phyloP scores from a whole-genome alignment of 352 stramenopile species.

The Globisporangium lucens region DNA sequence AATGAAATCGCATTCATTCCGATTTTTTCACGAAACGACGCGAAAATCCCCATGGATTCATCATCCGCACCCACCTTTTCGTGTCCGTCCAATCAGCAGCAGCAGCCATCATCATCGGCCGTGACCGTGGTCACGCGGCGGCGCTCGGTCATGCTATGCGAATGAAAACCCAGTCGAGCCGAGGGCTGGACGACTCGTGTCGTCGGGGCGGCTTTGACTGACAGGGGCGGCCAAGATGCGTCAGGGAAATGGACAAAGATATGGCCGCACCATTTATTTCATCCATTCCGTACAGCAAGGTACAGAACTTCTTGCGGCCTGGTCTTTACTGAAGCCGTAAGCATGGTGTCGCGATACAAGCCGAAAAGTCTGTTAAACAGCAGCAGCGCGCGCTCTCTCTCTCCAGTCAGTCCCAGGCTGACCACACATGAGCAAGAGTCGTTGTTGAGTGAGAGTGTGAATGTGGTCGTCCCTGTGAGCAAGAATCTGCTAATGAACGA shows the following conservation, averaged over 20 bases:
- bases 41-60: background rate
- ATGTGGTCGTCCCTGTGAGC: background rate
- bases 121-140: background rate
- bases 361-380: no score
- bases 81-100: background rate
- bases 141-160: background rate
- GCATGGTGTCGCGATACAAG: background rate
- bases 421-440: background rate
- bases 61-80: conserved; percentile 9
- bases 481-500: background rate
- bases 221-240: background rate
- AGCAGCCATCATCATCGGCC: background rate
- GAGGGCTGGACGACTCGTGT: no score
- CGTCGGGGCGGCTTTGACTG: background rate
- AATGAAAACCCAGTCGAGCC: background rate
- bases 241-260: background rate
- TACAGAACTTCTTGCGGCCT: no score
- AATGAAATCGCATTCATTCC: background rate
- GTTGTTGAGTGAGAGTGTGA: no score
- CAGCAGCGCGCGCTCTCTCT: no score
- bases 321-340: background rate
- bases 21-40: conserved; percentile 1
- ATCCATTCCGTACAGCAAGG: no score
- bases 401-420: background rate
- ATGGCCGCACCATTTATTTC: no score